Percentiles rank a stretch among this genome's conserved stretches.
Evolutionary conservation across 495 filamentous ascomycete genomes (phyloP).

Genomic region (Penicillium goetzii): DNA sequence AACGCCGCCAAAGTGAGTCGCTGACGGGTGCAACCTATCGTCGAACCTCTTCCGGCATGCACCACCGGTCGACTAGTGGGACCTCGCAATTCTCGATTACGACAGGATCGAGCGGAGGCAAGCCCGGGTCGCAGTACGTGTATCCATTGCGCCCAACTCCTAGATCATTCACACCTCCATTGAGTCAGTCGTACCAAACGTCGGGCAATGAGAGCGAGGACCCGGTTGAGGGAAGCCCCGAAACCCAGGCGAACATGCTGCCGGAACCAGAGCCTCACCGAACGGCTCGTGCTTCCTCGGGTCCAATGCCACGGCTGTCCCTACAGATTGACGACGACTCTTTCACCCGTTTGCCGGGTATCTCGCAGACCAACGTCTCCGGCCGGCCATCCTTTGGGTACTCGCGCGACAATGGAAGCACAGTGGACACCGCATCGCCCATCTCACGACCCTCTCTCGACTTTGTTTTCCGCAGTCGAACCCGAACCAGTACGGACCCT

Average conservation of each 20-base stretch:
- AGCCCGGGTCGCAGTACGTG: constrained; percentile 56
- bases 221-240: constrained; percentile 40
- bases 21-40: constrained; percentile 30
- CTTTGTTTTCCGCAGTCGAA: constrained; percentile 56
- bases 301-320: constrained; percentile 43
- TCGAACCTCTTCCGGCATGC: constrained; percentile 44
- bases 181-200: constrained; percentile 54
- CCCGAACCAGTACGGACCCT: constrained; percentile 51
- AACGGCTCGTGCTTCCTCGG: constrained; percentile 35
- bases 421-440: constrained; percentile 50
- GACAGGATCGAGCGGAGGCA: constrained; percentile 51
- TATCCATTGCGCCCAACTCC: constrained; percentile 65
- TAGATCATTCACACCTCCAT: constrained; percentile 58
- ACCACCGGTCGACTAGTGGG: constrained; percentile 59
- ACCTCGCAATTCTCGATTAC: constrained; percentile 58
- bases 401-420: constrained; percentile 48
- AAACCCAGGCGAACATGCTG: constrained; percentile 28
- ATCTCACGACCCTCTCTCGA: constrained; percentile 61
- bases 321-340: constrained; percentile 55
- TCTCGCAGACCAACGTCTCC: constrained; percentile 58
- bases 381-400: constrained; percentile 55
- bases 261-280: constrained; percentile 33
- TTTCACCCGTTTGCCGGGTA: constrained; percentile 47
- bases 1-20: constrained; percentile 36
- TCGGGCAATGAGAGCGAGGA: constrained; percentile 53